phyloP scores from a whole-genome alignment of 2,329 filamentous ascomycete genomes.

The Verticillium dahliae region DNA sequence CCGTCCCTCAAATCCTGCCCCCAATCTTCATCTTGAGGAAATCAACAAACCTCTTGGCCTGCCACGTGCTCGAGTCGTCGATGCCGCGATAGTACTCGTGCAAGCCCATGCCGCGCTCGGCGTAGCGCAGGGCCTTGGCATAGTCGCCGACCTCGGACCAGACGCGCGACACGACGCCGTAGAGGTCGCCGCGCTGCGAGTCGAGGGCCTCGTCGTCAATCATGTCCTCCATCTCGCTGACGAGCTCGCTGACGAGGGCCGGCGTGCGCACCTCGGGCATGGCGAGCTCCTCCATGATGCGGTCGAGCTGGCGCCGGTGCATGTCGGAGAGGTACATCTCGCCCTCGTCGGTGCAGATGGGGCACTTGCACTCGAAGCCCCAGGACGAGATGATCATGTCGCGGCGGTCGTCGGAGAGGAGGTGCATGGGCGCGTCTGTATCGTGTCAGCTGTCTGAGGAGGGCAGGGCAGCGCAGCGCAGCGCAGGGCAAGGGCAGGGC shows the following conservation, averaged over 20 bases:
- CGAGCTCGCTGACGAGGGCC: conserved; percentile 6
- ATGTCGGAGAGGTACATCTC: conserved; percentile 14
- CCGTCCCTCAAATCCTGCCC: background rate
- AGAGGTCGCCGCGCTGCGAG: conserved; percentile 17
- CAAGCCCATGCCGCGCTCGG: background rate
- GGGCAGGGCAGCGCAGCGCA: background rate
- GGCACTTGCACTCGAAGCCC: conserved; percentile 20
- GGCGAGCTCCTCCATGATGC: conserved; percentile 13
- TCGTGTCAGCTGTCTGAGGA: conserved; percentile 2
- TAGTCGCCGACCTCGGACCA: conserved; percentile 15
- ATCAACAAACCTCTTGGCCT: conserved; percentile 1
- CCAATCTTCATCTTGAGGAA: conserved; percentile 1
- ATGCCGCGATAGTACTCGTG: conserved; percentile 1
- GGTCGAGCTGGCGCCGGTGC: conserved; percentile 14
- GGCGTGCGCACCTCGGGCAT: conserved; percentile 8
- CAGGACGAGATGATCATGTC: conserved; percentile 14
- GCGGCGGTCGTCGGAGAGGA: conserved; percentile 15
- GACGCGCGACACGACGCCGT: conserved; percentile 13
- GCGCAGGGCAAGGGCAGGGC: background rate
- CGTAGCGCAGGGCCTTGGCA: conserved; percentile 12
- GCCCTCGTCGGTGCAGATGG: conserved; percentile 14
- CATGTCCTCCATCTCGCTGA: conserved; percentile 12
- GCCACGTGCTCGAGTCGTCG: background rate
- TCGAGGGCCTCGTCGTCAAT: conserved; percentile 15
- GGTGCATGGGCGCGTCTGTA: conserved; percentile 18